Evolutionary conservation across 2,329 filamentous ascomycete genomes (phyloP), one percentile per base, ranked within the genome.

Genomic region (Calonectria honghensis): DNA sequence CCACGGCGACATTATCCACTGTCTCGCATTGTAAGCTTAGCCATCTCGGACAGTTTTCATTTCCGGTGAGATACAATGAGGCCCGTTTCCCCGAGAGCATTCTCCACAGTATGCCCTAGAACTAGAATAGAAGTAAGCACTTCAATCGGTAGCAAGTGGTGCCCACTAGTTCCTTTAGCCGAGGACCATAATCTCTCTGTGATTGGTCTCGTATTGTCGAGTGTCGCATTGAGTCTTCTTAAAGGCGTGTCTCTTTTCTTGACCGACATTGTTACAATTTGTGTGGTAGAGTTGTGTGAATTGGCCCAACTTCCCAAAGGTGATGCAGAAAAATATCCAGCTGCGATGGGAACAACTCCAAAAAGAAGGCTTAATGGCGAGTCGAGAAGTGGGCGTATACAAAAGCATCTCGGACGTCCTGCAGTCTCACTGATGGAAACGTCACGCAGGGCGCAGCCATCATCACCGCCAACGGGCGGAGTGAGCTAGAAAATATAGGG

Each of bases 321-420:
- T 64, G 35, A 20, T 24, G 14, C 48, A 52, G 24, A 13, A 37
- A 13, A 54, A 52, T 29, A 9, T 51, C 37, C 27, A 16, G 7
- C 2, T 31, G 0, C 52, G 27, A n/a, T 61, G n/a, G 31, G 13
- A 37, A n/a, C 27, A 20, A 24, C 24, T 59, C 29, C 32, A 41
- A 48, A 24, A 37, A 11, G 41, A 31, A 20, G n/a, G 20, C 10
- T 14, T 24, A 52, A 20, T 2, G 16, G n/a, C 24, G 37, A 16
- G 39, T 16, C 7, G 51, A 59, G 24, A 68, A 68, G 27, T 68
- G 66, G 51, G 66, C 66, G 5, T 68, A 51, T 27, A 35, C 51
- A 32, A 16, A 31, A 16, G 29, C 32, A 27, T 57, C 51, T 5
- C 16, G 14, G 24, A 31, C 29, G 5, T 20, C 50, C 10, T 57